These are phyloP conservation scores for Pythium phragmitis DNA, from an alignment of 352 stramenopile genomes.

Conservation along the genomic window DNA sequence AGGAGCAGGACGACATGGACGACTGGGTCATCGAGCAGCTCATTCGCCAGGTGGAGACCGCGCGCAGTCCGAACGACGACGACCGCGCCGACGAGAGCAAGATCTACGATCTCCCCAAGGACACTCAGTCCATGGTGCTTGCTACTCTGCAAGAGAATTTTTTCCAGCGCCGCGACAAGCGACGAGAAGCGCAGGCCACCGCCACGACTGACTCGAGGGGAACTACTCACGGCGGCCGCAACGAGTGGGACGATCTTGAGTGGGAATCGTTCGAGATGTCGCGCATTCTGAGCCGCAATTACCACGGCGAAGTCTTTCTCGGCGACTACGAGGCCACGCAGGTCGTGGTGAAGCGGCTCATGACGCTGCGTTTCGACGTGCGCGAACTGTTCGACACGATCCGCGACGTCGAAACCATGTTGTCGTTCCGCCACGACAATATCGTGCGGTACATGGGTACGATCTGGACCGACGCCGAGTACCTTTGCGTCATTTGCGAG, in stretches of 20 bases:
- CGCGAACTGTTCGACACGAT: slow-evolving; percentile 64
- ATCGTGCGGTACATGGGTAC: slow-evolving; percentile 71
- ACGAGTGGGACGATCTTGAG: slow-evolving; percentile 53
- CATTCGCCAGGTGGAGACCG: slow-evolving; percentile 48
- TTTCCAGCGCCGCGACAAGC: slow-evolving; percentile 30
- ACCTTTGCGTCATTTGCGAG: slow-evolving; percentile 72
- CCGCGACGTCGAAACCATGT: slow-evolving; percentile 67
- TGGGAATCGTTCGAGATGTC: slow-evolving; percentile 67
- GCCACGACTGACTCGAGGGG: slow-evolving; percentile 29
- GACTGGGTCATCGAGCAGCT: slow-evolving; percentile 68
- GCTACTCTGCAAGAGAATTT: slow-evolving; percentile 65
- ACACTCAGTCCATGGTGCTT: slow-evolving; percentile 58
- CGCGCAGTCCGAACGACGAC: slow-evolving; percentile 10
- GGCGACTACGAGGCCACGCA: slow-evolving; percentile 52
- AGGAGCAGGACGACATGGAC: slow-evolving; percentile 65
- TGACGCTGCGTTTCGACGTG: slow-evolving; percentile 60
- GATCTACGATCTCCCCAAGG: slow-evolving; percentile 58
- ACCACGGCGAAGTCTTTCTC: slow-evolving; percentile 61
- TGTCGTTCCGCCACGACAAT: slow-evolving; percentile 54
- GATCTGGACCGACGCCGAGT: slow-evolving; percentile 61
- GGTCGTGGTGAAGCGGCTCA: slow-evolving; percentile 71
- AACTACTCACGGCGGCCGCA: slow-evolving; percentile 9
- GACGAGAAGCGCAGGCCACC: slow-evolving; percentile 18
- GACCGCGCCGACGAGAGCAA: slow-evolving; percentile 7
- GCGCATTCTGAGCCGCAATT: slow-evolving; percentile 60